Percentiles rank a stretch among this genome's conserved stretches.
Evolutionary conservation across 192 early-diverging fungal species (phyloP).

Genomic region (Backusella mclennaniae): DNA sequence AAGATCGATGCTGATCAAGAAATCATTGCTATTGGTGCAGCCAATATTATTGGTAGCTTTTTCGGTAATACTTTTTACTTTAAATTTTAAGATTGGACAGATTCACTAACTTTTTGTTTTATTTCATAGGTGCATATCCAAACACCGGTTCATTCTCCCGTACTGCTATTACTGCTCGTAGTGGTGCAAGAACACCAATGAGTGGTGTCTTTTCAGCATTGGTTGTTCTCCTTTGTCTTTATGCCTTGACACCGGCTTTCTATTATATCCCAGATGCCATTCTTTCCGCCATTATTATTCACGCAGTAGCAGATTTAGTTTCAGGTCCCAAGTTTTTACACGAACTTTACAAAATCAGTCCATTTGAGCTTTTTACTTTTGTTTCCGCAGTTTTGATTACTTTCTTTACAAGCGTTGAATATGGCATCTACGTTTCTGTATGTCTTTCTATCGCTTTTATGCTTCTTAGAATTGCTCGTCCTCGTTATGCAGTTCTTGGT

Average conservation of each 20-base stretch:
- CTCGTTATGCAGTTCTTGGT: constrained; percentile 50
- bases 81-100: not conserved
- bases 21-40: constrained; percentile 75
- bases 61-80: constrained; percentile 56
- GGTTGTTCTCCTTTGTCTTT: constrained; percentile 77
- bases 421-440: constrained; percentile 78
- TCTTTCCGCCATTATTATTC: constrained; percentile 80
- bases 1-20: constrained; percentile 80
- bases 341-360: constrained; percentile 58
- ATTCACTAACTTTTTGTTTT: not conserved
- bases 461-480: constrained; percentile 76
- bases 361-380: constrained; percentile 50
- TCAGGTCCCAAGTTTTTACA: constrained; percentile 50
- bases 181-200: constrained; percentile 79
- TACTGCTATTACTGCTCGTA: constrained; percentile 81
- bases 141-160: constrained; percentile 92
- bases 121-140: constrained; percentile 55
- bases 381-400: constrained; percentile 52
- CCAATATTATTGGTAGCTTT: constrained; percentile 79
- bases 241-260: constrained; percentile 71
- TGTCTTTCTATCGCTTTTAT: constrained; percentile 68
- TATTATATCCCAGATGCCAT: constrained; percentile 78
- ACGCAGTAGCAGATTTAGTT: constrained; percentile 73
- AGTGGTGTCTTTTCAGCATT: constrained; percentile 73
- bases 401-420: constrained; percentile 56